Conservation (phyloP, 2,329 filamentous ascomycete genomes). For the Apiospora marii region DNA sequence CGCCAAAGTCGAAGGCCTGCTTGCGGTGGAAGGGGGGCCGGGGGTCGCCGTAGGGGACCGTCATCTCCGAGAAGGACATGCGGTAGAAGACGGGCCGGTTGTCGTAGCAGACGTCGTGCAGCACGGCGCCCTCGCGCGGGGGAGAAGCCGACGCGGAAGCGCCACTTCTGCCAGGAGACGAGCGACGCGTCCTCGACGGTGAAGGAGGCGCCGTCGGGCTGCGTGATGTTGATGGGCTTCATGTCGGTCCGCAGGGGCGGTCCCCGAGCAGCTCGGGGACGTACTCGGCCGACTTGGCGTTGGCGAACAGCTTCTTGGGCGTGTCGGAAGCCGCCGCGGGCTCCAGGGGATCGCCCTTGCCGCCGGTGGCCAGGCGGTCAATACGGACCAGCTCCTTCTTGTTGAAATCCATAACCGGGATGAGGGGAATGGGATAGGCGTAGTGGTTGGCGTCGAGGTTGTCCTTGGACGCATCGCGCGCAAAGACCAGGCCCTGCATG, state of each 20-base stretch:
- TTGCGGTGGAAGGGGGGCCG: slow-evolving; percentile 70
- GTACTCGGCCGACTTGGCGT: slow-evolving; percentile 52
- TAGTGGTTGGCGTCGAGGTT: slow-evolving; percentile 69
- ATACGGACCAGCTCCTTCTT: slow-evolving; percentile 64
- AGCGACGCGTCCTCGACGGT: slow-evolving; percentile 40
- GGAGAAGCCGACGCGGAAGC: slow-evolving; percentile 69
- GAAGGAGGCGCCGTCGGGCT: slow-evolving; percentile 55
- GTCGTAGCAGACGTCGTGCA: slow-evolving; percentile 69
- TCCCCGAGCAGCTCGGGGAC: slow-evolving; percentile 57
- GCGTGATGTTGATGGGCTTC: slow-evolving; percentile 76
- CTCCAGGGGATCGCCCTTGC: slow-evolving; percentile 49
- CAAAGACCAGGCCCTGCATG: slow-evolving; percentile 61
- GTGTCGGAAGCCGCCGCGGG: slow-evolving; percentile 47
- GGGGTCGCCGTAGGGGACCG: slow-evolving; percentile 69
- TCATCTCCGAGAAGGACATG: slow-evolving; percentile 67
- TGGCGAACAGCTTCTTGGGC: slow-evolving; percentile 56
- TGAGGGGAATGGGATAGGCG: slow-evolving; percentile 65
- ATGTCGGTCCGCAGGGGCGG: slow-evolving; percentile 55
- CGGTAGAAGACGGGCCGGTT: slow-evolving; percentile 66
- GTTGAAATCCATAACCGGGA: slow-evolving; percentile 64
- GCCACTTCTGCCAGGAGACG: slow-evolving; percentile 55
- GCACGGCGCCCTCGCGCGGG: slow-evolving; percentile 66
- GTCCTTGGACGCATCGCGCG: slow-evolving; percentile 49
- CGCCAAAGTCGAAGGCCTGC: slow-evolving; percentile 74
- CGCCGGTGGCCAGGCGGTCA: slow-evolving; percentile 62